Percentiles rank a stretch among this genome's conserved stretches.
These are phyloP conservation scores for Fusarium sp. DNA, from an alignment of 2,329 filamentous ascomycete genomes.

Conservation along the genomic window DNA sequence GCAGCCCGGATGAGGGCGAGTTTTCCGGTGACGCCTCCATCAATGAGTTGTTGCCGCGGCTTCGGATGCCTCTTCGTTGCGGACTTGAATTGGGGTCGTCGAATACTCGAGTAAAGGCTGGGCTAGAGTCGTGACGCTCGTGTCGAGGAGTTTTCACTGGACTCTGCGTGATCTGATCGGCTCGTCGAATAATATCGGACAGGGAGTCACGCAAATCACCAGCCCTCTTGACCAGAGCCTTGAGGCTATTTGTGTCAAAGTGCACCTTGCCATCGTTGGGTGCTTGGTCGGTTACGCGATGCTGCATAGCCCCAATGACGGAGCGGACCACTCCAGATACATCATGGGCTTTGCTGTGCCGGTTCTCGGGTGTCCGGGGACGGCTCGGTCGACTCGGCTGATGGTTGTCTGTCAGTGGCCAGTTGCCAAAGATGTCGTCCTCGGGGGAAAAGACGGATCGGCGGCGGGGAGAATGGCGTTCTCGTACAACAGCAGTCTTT, in stretches of 20 bases:
- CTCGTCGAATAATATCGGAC: constrained; percentile 69
- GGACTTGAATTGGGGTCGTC: constrained; percentile 70
- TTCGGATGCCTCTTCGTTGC: constrained; percentile 62
- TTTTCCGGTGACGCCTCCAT: constrained; percentile 64
- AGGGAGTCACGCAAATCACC: constrained; percentile 69
- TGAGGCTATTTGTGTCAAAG: constrained; percentile 77
- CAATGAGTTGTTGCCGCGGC: constrained; percentile 66
- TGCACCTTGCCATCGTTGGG: constrained; percentile 63
- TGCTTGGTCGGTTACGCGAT: constrained; percentile 57
- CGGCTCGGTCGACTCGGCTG: constrained; percentile 52
- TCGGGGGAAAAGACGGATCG: constrained; percentile 74
- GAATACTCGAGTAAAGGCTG: constrained; percentile 76
- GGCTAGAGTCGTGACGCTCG: constrained; percentile 66
- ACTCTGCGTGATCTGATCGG: constrained; percentile 69
- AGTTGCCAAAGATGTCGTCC: constrained; percentile 73
- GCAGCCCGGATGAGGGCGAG: constrained; percentile 63
- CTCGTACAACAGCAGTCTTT: constrained; percentile 65
- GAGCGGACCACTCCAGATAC: constrained; percentile 67
- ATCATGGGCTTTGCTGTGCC: constrained; percentile 49
- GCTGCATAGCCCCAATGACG: constrained; percentile 74
- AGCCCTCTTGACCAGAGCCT: constrained; percentile 73
- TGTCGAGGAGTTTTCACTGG: constrained; percentile 64
- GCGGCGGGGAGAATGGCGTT: constrained; percentile 64
- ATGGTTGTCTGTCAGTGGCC: constrained; percentile 55
- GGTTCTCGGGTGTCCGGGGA: constrained; percentile 57